A percentile compares a stretch with the other conserved stretches of the same genome.
These are phyloP conservation scores for Spathaspora boniae DNA, from an alignment of 805 yeast genomes.

Conservation along the genomic window DNA sequence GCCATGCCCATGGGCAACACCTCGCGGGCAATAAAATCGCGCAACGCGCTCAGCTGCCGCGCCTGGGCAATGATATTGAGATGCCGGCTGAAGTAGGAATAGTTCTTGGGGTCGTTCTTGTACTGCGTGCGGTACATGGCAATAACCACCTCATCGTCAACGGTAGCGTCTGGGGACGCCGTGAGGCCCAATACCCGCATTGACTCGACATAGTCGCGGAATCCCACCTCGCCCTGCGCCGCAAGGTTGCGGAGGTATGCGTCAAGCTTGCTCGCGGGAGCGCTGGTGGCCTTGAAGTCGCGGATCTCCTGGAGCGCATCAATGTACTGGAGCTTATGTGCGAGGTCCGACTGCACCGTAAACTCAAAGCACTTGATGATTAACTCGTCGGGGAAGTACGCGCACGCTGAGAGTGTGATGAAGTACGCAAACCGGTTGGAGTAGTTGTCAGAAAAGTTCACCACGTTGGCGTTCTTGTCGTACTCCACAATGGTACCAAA, in stretches of 20 bases:
- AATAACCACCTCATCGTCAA: constrained; percentile 34
- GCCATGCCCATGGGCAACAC: constrained; percentile 33
- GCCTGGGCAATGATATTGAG: constrained; percentile 25
- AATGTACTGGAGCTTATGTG: constrained; percentile 32
- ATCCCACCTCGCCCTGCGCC: constrained; percentile 30
- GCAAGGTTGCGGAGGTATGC: constrained; percentile 26
- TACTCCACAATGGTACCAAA: constrained; percentile 34
- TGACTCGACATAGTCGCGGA: constrained; percentile 28
- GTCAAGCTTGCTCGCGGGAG: constrained; percentile 20
- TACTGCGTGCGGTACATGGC: constrained; percentile 31
- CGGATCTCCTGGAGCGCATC: constrained; percentile 30
- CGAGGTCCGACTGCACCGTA: constrained; percentile 30
- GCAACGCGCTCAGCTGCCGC: constrained; percentile 18
- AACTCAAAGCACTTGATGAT: constrained; percentile 39
- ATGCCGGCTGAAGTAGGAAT: constrained; percentile 30
- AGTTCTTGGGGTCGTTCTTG: constrained; percentile 34
- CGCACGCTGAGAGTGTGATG: constrained; percentile 26
- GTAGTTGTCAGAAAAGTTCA: constrained; percentile 17
- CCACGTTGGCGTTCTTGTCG: constrained; percentile 31
- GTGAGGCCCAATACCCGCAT: constrained; percentile 30
- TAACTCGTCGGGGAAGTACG: constrained; percentile 37
- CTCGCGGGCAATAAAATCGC: constrained; percentile 25
- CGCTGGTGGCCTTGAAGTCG: constrained; percentile 11
- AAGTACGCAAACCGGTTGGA: constrained; percentile 21
- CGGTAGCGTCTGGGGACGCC: too few relatives aligned